Conservation (phyloP, 169 alveolate genomes). For the Plasmodium inui region DNA sequence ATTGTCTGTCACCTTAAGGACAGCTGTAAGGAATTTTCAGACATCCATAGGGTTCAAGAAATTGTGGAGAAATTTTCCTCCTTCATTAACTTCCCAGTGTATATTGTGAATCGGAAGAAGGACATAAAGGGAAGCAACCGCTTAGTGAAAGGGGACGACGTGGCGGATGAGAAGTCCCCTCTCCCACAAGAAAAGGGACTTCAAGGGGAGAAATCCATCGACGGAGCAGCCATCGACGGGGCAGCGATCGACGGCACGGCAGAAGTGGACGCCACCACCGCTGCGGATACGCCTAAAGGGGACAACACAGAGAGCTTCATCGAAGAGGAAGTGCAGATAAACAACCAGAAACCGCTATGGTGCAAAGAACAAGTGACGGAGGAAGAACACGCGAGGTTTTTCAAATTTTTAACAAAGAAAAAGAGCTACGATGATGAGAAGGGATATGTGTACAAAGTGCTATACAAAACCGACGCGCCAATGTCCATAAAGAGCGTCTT, state of each 20-base stretch:
- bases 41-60: slow-evolving; percentile 83
- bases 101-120: slow-evolving; percentile 76
- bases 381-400: slow-evolving; percentile 93
- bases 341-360: slow-evolving; percentile 90
- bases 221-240: neutral
- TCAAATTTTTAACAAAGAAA: slow-evolving; percentile 80
- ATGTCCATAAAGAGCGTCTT: slow-evolving; percentile 92
- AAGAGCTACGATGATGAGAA: slow-evolving; percentile 79
- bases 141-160: neutral
- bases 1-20: slow-evolving; percentile 91
- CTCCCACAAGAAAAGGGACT: neutral
- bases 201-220: neutral
- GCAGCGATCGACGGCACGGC: slow-evolving; percentile 79
- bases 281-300: neutral
- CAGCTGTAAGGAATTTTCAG: slow-evolving; percentile 89
- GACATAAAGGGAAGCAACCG: neutral
- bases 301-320: slow-evolving; percentile 75
- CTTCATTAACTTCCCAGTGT: slow-evolving; percentile 93
- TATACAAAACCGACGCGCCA: slow-evolving; percentile 95
- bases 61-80: slow-evolving; percentile 93
- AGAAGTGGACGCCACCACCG: slow-evolving; percentile 58
- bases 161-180: neutral
- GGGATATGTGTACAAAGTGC: slow-evolving; percentile 88
- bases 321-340: slow-evolving; percentile 85
- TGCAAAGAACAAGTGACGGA: slow-evolving; percentile 90